Percentiles rank a stretch among this genome's conserved stretches.
phyloP scores from a whole-genome alignment of 2,329 filamentous ascomycete species.

The Fusarium marasasianum region DNA sequence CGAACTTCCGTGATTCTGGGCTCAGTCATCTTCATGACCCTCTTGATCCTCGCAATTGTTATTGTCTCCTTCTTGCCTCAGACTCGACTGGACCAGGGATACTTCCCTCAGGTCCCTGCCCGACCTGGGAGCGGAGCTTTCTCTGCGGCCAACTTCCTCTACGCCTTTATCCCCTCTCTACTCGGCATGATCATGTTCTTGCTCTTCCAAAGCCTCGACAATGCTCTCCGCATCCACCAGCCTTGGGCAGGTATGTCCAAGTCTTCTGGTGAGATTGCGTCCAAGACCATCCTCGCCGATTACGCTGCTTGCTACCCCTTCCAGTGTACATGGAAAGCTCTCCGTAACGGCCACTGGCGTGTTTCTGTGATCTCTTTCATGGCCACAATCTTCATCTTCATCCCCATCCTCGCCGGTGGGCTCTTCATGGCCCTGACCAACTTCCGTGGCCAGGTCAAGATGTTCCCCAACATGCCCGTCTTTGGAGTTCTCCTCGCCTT shows the following conservation, averaged over 20 bases:
- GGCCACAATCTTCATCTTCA: conserved; percentile 65
- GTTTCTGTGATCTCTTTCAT: conserved; percentile 70
- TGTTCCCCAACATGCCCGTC: conserved; percentile 78
- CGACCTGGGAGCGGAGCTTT: conserved; percentile 72
- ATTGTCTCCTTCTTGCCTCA: conserved; percentile 80
- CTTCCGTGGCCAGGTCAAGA: conserved; percentile 60
- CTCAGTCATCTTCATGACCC: conserved; percentile 68
- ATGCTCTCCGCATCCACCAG: conserved; percentile 70
- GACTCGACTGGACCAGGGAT: conserved; percentile 73
- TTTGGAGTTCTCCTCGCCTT: conserved; percentile 79
- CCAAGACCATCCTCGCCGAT: conserved; percentile 72
- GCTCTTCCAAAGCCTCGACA: conserved; percentile 72
- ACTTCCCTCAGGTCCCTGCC: conserved; percentile 73
- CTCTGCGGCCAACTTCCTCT: conserved; percentile 88
- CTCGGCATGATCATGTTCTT: conserved; percentile 75
- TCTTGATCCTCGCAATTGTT: conserved; percentile 75
- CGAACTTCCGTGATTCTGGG: conserved; percentile 71
- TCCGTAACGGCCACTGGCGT: conserved; percentile 70
- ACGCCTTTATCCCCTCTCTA: conserved; percentile 76
- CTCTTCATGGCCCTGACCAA: conserved; percentile 78
- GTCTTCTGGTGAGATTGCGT: conserved; percentile 67
- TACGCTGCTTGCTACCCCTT: conserved; percentile 75
- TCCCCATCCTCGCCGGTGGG: conserved; percentile 75
- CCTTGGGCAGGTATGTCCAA: conserved; percentile 73
- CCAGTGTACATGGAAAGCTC: conserved; percentile 65